Evolutionary conservation across 441 rosid species (phyloP), one percentile per base, ranked within the genome.

Genomic region (Aquilaria agallochum): DNA sequence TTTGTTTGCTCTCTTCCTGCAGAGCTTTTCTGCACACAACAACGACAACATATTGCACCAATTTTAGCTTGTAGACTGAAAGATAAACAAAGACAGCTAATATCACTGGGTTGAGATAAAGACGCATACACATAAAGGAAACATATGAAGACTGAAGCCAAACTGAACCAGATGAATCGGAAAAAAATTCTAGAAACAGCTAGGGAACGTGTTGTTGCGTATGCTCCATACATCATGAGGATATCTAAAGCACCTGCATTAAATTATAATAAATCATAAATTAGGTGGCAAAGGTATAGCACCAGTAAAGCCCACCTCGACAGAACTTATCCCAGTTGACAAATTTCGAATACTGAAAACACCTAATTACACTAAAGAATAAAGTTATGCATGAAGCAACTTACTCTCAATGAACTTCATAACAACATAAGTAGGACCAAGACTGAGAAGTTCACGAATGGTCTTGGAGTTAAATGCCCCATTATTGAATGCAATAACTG

Each of bases 141-240:
- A 73, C 89, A 71, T 63, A 95, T 63, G 79, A 83, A 72, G 68
- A 84, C 80, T 6, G 99, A 95, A 69, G 96, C 97, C 62, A 74
- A 58, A 61, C 80, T 47, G 74, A 88, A 92, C 98, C 97, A 92
- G 70, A 87, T 66, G 74, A 92, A 90, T 66, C 98, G 97, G 51
- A 92, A 84, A 79, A 84, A 82, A 67, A 95, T 82, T 63, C 98
- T 88, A 68, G 98, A 80, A 68, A 95, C 75, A 62, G 96, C 98
- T 60, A 88, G 72, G 4, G 80, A 85, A 46, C 89, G 74, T 65
- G 98, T 78, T 42, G 96, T 92, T 31, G 98, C 84, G 80, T 95
- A 95, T 48, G 99, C 98, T 30, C 99, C 99, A 82, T 85, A 90
- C 97, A 95, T 84, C 98, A 95, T 92, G 71, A 90, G 6, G 55